Percentiles rank a stretch among this genome's conserved stretches.
These are phyloP conservation scores for Cucurbitaria berberidis DNA, from an alignment of 2,329 filamentous ascomycete species.

Conservation along the genomic window DNA sequence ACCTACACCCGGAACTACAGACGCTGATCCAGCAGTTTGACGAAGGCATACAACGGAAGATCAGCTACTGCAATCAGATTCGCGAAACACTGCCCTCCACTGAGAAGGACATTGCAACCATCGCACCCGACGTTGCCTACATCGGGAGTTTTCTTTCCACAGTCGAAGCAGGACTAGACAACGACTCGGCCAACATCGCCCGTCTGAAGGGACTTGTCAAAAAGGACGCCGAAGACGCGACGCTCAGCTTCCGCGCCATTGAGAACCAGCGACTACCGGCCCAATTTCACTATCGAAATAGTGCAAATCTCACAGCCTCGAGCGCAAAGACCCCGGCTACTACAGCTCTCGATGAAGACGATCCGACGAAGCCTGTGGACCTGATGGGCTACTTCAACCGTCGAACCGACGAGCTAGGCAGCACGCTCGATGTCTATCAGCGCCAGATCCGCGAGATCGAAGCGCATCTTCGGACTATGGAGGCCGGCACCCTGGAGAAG, in stretches of 20 bases:
- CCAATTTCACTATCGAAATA: constrained; percentile 63
- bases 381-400: constrained; percentile 55
- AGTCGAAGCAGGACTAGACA: constrained; percentile 67
- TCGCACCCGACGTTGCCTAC: constrained; percentile 70
- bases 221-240: constrained; percentile 72
- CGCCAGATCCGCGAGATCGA: constrained; percentile 56
- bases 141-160: constrained; percentile 67
- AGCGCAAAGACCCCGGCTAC: constrained; percentile 33
- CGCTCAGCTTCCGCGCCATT: constrained; percentile 73
- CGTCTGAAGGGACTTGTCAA: constrained; percentile 63
- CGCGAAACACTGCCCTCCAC: constrained; percentile 69
- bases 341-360: constrained; percentile 47
- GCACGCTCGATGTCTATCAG: constrained; percentile 50
- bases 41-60: constrained; percentile 78
- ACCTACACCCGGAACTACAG: constrained; percentile 82
- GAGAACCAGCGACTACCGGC: constrained; percentile 75
- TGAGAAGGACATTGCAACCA: constrained; percentile 66
- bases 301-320: constrained; percentile 45
- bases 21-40: constrained; percentile 79
- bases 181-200: constrained; percentile 67
- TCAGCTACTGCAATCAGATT: constrained; percentile 76
- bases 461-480: constrained; percentile 56
- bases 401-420: constrained; percentile 49
- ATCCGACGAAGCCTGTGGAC: constrained; percentile 49
- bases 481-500: constrained; percentile 52